A percentile compares a stretch with the other conserved stretches of the same genome.
Conservation (phyloP, 2,329 filamentous ascomycete species). For the Apiospora rasikravindrae region DNA sequence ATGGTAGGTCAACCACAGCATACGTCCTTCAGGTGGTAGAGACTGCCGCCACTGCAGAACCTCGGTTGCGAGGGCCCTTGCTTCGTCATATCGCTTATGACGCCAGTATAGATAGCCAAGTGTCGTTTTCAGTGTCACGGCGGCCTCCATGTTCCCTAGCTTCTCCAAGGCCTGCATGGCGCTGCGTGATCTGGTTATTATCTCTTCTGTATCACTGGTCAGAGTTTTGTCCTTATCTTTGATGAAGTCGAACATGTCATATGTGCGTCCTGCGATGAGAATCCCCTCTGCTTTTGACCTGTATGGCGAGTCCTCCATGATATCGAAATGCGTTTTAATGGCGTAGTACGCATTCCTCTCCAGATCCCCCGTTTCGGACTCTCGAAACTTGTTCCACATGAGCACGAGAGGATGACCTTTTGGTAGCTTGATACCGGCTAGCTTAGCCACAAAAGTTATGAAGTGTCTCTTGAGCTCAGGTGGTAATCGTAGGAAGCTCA, state of each 20-base stretch:
- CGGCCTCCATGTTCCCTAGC: not conserved
- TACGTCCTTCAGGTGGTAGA: not conserved
- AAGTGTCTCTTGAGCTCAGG: conserved; percentile 6
- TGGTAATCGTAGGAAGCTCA: not conserved
- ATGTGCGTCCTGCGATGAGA: not conserved
- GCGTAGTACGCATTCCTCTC: not conserved
- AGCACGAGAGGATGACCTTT: conserved; percentile 6
- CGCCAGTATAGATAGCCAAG: conserved; percentile 3
- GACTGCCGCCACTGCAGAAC: not conserved
- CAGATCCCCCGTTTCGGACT: not conserved
- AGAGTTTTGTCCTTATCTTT: not conserved
- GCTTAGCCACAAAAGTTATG: not conserved
- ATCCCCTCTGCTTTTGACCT: not conserved
- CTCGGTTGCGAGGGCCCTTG: not conserved
- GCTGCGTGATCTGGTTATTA: not conserved
- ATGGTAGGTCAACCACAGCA: not conserved
- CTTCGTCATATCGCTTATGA: conserved; percentile 5
- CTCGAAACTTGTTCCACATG: conserved; percentile 11
- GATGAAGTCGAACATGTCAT: conserved; percentile 12
- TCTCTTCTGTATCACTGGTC: not conserved
- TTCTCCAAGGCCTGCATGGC: not conserved
- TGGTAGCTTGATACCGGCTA: conserved; percentile 11
- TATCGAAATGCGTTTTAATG: not conserved
- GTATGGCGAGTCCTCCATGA: not conserved
- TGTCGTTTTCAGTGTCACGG: not conserved